Evolutionary conservation across 2,329 filamentous ascomycete genomes (phyloP), one percentile per base, ranked within the genome.

Genomic region (Ophiostoma angusticollis): DNA sequence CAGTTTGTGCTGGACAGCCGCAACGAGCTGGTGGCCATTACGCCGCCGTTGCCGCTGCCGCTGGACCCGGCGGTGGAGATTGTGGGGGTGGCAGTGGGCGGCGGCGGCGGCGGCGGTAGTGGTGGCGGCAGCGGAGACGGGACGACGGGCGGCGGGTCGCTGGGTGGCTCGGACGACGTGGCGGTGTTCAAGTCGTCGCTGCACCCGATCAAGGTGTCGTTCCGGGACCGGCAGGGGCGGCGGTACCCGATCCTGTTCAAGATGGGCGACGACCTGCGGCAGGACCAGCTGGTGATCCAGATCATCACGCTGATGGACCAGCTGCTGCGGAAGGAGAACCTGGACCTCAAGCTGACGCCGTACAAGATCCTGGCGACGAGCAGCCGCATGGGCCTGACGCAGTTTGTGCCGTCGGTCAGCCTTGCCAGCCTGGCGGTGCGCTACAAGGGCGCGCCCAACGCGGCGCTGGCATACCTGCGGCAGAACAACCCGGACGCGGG

Each of bases 261-360:
- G 59, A 86, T 86, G 1, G 91, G 91, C 25, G 91, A 98, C 55
- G 91, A 98, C 55, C 68, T 98, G 37, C 82, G 91, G 12, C 91
- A 98, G 59, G 91, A 98, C 54, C 91, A 98, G 55, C 74, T 98
- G 3, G 89, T 98, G 25, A 93, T 98, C 39, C 91, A 77, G 53
- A 96, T 96, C 53, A 95, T 98, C 56, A 93, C 85, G 0, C 71
- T 98, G 13, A 98, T 98, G 91, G 91, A 98, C 52, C 84, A 89
- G 42, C 74, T 98, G 1, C 70, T 98, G 5, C 84, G 84, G 43
- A 95, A 96, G 54, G 91, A 98, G 55, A 96, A 98, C 45, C 68
- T 98, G 9, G 91, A 98, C 54, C 70, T 98, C 31, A 95, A 93
- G 54, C 70, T 98, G 1, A 89, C 89, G 0, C 91, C 91, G 0